Percentiles rank a stretch among this genome's conserved stretches.
These are phyloP conservation scores for Aquilaria agallochum DNA, from an alignment of 441 rosid species.

Conservation along the genomic window DNA sequence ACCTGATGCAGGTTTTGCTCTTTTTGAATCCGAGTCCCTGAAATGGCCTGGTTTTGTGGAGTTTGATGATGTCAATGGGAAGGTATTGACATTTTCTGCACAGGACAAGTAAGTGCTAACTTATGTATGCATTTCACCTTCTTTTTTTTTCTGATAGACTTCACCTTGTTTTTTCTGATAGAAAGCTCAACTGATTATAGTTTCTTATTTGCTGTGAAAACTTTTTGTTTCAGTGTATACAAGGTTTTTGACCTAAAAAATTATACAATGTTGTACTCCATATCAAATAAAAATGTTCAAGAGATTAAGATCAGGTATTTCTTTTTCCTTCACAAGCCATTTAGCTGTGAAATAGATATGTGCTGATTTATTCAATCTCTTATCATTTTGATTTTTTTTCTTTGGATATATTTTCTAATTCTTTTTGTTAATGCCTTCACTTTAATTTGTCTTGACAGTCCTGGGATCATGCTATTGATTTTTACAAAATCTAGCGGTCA, in stretches of 20 bases:
- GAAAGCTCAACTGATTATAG: conserved; percentile 5
- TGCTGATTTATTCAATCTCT: not conserved
- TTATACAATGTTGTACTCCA: conserved; percentile 56
- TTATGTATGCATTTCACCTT: not conserved
- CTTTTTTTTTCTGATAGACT: conserved; percentile 3
- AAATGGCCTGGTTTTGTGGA: conserved; percentile 88
- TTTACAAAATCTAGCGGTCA: conserved; percentile 44
- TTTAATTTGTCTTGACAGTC: conserved; percentile 30
- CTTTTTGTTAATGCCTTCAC: not conserved
- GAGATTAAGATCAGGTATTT: conserved; percentile 63
- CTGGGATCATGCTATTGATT: conserved; percentile 66
- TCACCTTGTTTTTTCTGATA: conserved; percentile 4
- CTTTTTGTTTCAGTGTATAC: conserved; percentile 38
- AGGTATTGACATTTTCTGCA: conserved; percentile 70
- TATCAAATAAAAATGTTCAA: conserved; percentile 55
- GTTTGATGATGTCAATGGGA: conserved; percentile 83
- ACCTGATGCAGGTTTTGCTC: conserved; percentile 78
- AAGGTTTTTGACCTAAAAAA: conserved; percentile 66
- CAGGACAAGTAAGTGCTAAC: conserved; percentile 50
- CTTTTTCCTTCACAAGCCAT: too few relatives aligned
- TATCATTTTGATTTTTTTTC: not conserved
- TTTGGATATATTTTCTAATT: not conserved
- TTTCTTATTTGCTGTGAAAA: not conserved
- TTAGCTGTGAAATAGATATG: not conserved
- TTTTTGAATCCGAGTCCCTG: conserved; percentile 65